Percentiles rank a stretch among this genome's conserved stretches.
These are phyloP conservation scores for Corinectria fuckeliana DNA, from an alignment of 2,329 filamentous ascomycete species.

Conservation along the genomic window DNA sequence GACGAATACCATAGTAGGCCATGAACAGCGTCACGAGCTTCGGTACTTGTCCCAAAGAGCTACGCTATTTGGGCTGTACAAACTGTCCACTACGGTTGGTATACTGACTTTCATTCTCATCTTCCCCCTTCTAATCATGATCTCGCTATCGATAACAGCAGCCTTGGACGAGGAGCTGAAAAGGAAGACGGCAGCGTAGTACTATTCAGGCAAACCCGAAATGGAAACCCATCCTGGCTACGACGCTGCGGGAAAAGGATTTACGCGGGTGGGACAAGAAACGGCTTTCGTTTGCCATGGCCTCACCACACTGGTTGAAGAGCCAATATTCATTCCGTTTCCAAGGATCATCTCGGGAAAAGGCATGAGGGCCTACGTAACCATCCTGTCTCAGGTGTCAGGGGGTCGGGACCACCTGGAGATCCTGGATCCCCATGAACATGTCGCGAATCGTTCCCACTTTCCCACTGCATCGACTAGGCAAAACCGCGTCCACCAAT, in stretches of 20 bases:
- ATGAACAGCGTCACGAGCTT: too few relatives aligned
- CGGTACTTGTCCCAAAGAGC: background rate
- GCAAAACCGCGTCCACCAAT: conserved; percentile 20
- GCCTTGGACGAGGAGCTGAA: background rate
- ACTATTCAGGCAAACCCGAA: background rate
- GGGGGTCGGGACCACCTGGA: background rate
- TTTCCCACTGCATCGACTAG: conserved; percentile 6
- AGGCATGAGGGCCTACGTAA: conserved; percentile 12
- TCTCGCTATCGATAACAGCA: too few relatives aligned
- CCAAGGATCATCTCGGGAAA: background rate
- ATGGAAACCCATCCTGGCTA: background rate
- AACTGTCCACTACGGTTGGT: too few relatives aligned
- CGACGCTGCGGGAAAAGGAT: conserved; percentile 1
- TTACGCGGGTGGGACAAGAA: conserved; percentile 1
- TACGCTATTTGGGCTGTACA: too few relatives aligned
- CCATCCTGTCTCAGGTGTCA: conserved; percentile 17
- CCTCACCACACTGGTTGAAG: too few relatives aligned
- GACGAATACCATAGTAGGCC: background rate
- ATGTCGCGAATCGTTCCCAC: conserved; percentile 13
- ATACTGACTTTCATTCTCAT: too few relatives aligned
- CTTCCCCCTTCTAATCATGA: too few relatives aligned
- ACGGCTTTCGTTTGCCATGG: background rate
- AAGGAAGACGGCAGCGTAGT: background rate
- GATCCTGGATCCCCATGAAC: conserved; percentile 7
- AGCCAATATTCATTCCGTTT: too few relatives aligned